Conservation (phyloP, 345 rosid species). For the Toxicodendron radicans region DNA sequence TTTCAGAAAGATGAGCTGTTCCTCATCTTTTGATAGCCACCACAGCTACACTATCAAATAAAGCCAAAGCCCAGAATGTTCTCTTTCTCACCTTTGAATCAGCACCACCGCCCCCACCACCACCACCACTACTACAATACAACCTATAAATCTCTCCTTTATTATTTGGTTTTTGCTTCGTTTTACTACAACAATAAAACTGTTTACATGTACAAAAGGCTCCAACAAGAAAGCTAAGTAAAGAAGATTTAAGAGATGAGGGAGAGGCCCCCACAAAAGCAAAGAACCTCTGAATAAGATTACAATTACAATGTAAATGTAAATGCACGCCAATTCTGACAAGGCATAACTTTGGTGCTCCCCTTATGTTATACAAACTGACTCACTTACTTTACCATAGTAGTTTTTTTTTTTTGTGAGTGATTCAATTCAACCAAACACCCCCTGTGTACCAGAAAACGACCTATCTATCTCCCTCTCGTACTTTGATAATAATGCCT, state of each 20-base stretch:
- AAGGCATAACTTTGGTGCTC: slow-evolving; percentile 30
- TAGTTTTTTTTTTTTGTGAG: slow-evolving; percentile 13
- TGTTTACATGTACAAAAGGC: background rate
- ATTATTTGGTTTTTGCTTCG: background rate
- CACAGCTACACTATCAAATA: slow-evolving; percentile 30
- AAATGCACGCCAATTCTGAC: slow-evolving; percentile 46
- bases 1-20: slow-evolving; percentile 53
- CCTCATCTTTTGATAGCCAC: slow-evolving; percentile 46
- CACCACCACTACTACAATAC: background rate
- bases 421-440: background rate
- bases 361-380: slow-evolving; percentile 35
- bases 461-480: slow-evolving; percentile 40
- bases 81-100: slow-evolving; percentile 47
- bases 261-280: slow-evolving; percentile 16
- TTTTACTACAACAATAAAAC: background rate
- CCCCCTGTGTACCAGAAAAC: slow-evolving; percentile 39
- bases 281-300: background rate
- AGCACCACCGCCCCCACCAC: slow-evolving; percentile 42
- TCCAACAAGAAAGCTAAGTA: background rate
- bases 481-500: slow-evolving; percentile 36
- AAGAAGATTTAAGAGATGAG: background rate
- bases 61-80: slow-evolving; percentile 49
- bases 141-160: background rate
- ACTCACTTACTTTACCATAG: background rate
- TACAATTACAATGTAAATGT: background rate